Conservation (phyloP, 2,329 filamentous ascomycete species). For the Diaporthe helianthi region DNA sequence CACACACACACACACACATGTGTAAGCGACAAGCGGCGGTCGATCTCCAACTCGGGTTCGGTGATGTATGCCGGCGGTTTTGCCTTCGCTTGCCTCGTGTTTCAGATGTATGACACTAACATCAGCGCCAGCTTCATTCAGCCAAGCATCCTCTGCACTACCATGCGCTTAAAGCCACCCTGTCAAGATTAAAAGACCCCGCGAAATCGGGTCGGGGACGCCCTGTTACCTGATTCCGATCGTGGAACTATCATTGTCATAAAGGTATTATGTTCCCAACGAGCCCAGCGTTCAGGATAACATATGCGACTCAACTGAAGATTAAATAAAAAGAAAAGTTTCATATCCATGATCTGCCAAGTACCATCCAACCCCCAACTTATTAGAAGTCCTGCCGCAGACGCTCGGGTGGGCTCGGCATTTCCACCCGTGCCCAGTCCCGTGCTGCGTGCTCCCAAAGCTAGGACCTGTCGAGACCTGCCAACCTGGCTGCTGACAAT, state of each 20-base stretch:
- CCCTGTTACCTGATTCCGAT: neutral
- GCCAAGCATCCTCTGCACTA: slow-evolving; percentile 2
- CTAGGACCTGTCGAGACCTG: neutral
- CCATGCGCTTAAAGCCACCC: neutral
- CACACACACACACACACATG: neutral
- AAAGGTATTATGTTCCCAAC: slow-evolving; percentile 15
- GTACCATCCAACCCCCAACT: neutral
- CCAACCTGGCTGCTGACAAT: neutral
- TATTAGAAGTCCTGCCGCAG: neutral
- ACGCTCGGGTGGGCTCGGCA: neutral
- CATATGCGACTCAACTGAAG: slow-evolving; percentile 13
- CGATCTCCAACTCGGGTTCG: neutral
- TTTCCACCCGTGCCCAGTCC: neutral
- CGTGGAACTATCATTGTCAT: neutral
- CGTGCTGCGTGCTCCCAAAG: neutral
- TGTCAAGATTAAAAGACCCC: neutral
- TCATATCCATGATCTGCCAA: neutral
- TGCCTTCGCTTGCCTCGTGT: slow-evolving; percentile 15
- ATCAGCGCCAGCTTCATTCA: neutral
- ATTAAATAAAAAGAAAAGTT: slow-evolving; percentile 7
- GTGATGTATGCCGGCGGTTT: slow-evolving; percentile 13
- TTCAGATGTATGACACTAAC: slow-evolving; percentile 13
- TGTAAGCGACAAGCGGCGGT: neutral
- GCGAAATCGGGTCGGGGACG: neutral
- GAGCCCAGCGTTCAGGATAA: slow-evolving; percentile 14